Conservation (phyloP, 306 rosid genomes). For the Pterocarpus santalinus region DNA sequence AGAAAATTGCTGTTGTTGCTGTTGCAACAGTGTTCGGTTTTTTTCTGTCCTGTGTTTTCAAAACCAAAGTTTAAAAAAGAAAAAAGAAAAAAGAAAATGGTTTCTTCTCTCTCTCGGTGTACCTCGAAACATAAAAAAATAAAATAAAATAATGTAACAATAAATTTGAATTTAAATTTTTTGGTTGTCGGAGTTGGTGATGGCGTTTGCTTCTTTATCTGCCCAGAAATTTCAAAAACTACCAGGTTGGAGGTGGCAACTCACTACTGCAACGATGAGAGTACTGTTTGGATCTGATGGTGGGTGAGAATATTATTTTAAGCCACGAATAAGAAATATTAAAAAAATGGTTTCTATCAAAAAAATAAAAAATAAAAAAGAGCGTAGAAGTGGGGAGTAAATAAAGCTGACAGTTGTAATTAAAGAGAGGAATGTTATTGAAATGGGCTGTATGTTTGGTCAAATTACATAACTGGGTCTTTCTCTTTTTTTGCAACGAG, state of each 20-base stretch:
- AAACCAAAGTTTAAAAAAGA: background rate
- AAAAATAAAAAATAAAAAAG: background rate
- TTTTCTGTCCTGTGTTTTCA: background rate
- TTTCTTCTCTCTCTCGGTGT: background rate
- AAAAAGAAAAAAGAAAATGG: background rate
- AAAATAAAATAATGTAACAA: background rate
- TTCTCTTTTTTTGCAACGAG: too few relatives aligned
- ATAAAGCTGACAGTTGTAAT: constrained; percentile 32
- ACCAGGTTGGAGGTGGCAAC: constrained; percentile 56
- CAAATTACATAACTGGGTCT: constrained; percentile 38
- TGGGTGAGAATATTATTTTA: constrained; percentile 27
- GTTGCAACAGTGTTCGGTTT: constrained; percentile 26
- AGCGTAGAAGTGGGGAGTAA: background rate
- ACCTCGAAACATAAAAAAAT: constrained; percentile 9
- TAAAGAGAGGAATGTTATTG: background rate
- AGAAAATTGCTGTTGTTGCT: constrained; percentile 31
- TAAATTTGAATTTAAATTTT: constrained; percentile 22
- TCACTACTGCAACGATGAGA: constrained; percentile 46
- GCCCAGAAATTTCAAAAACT: constrained; percentile 46
- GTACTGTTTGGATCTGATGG: constrained; percentile 64
- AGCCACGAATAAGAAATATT: constrained; percentile 15
- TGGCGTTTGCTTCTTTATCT: constrained; percentile 46
- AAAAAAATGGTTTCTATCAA: background rate
- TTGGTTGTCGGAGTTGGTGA: constrained; percentile 41
- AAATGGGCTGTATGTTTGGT: background rate